Percentiles rank a stretch among this genome's conserved stretches.
Conservation (phyloP, 345 rosid genomes). For the Eucalyptus regnans region DNA sequence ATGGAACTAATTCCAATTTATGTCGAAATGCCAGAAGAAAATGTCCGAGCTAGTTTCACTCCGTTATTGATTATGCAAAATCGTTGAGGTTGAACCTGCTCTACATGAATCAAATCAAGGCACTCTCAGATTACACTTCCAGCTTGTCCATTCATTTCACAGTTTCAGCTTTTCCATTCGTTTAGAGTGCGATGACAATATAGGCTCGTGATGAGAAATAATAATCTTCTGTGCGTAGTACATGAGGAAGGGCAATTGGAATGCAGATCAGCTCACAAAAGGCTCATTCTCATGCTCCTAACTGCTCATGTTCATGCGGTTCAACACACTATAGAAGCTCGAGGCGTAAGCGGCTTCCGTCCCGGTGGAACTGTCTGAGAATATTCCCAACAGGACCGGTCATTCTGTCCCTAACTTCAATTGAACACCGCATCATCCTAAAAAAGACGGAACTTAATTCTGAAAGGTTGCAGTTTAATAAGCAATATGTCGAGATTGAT, state of each 20-base stretch:
- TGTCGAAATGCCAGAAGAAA: constrained; percentile 8
- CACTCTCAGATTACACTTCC: not conserved
- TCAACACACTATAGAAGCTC: not conserved
- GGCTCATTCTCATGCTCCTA: not conserved
- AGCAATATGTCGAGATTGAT: not conserved
- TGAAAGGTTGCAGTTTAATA: not conserved
- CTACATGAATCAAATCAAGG: not conserved
- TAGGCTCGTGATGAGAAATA: not conserved
- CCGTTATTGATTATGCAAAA: not conserved
- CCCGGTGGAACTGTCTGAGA: not conserved
- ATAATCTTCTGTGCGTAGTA: not conserved
- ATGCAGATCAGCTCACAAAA: not conserved
- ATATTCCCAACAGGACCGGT: not conserved
- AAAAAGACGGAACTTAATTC: not conserved
- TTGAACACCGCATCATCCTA: not conserved
- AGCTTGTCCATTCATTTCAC: not conserved
- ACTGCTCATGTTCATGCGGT: not conserved
- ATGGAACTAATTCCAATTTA: not conserved
- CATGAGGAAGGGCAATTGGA: not conserved
- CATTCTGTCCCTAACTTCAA: not conserved
- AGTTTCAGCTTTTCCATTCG: not conserved
- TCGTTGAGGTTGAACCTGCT: not conserved
- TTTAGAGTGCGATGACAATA: not conserved
- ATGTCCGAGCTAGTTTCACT: not conserved
- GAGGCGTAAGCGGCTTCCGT: not conserved